Base-by-base conservation (phyloP, 1,284 basidiomycete genomes). In the Mrakiaceae sp. region DNA sequence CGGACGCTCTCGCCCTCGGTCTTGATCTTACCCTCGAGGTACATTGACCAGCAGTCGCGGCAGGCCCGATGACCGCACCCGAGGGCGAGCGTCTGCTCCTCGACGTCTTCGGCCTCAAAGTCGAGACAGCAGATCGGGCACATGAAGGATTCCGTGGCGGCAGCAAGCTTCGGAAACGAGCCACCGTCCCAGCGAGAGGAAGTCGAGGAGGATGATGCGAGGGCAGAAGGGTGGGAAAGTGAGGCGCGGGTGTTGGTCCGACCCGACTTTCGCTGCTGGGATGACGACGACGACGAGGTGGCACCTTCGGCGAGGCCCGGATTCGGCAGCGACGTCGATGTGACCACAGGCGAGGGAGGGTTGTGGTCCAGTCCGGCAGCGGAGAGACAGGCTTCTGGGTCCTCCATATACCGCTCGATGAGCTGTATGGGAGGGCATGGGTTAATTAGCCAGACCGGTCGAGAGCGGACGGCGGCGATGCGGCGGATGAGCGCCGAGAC, bases 101-200 rank as follows among this genome's bases (percentile, higher is more conserved):
- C 80, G 11, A 83, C 79, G 66, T 83, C 81, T 2, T 81, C 78
- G 7, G 69, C 67, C 2, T 75, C 70, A 52, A 69, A 77, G 69
- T 92, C 90, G 74, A 90, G 86, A 77, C 86, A 96, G 78, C 93
- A 97, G 73, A 96, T 88, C 6, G 88, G 87, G 74, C 93, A 97
- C 51, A 87, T 81, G 74, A 91, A 91, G 6, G 74, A 71, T 61
- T 66, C 66, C 51, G 63, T 11, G 74, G 16, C 51, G 51, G 51
- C 51, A 16, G 51, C 4, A 11, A 42, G 39, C 54, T 43, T 9
- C 11, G 64, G 67, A 73, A 50, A 64, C 72, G 16, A 74, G 70
- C 43, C 71, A 63, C 46, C 73, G 63, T 53, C 70, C 48, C 27
- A 27, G 50, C 50, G 62, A 58, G 60, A 73, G 76, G 69, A 69